Evolutionary conservation across 2,329 filamentous ascomycete genomes (phyloP), one percentile per base, ranked within the genome.

Genomic region (Xylaria sp.): DNA sequence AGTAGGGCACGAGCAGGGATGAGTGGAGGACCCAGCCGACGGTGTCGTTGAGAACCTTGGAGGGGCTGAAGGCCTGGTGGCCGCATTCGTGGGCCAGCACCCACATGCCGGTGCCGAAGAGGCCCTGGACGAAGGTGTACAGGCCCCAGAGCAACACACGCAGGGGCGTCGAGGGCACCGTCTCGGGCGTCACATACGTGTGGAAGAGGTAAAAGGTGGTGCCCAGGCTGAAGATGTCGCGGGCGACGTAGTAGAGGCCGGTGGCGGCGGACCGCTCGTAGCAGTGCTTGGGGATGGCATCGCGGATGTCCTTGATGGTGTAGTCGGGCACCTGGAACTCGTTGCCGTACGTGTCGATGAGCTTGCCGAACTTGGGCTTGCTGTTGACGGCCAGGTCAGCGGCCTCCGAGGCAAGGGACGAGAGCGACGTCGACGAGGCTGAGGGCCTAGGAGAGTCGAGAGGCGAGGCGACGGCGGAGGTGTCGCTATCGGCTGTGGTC

Each of bases 281-380:
- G 88, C 96, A 99, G 87, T 98, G 96, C 82, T 94, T 93, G 72
- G 96, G 96, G 75, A 99, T 99, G 80, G 96, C 96, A 83, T 97
- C 92, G 78, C 93, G 91, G 79, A 99, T 95, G 79, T 99, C 89
- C 86, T 97, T 97, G 87, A 99, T 97, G 79, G 94, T 97, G 85
- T 92, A 99, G 83, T 98, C 91, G 74, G 96, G 96, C 65, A 97
- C 87, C 81, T 93, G 86, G 85, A 99, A 99, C 78, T 94, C 88
- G 82, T 98, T 97, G 82, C 96, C 96, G 80, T 97, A 96, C 12
- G 93, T 95, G 83, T 99, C 94, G 72, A 96, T 77, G 74, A 99
- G 88, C 80, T 90, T 89, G 75, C 88, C 89, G 74, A 87, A 71
- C 63, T 76, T 62, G 71, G 62, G 56, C 60, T 82, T 79, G 24